Evolutionary conservation across 108 stramenopile genomes (phyloP).

Genomic region (Nitzschia putrida): DNA sequence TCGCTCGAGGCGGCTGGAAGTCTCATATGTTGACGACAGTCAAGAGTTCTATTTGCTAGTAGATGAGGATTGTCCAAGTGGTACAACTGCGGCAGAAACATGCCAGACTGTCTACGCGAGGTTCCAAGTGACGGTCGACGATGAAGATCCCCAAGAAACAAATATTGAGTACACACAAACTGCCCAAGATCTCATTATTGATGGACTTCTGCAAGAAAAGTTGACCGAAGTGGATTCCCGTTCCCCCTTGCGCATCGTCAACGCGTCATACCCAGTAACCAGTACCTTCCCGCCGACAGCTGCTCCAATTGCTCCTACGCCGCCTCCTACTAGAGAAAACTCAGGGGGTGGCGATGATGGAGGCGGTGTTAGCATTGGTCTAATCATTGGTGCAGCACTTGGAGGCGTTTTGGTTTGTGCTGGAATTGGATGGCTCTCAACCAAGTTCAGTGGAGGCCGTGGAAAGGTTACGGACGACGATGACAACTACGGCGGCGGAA

Average conservation of each 20-base stretch:
- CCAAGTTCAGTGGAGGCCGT: slow-evolving; percentile 1
- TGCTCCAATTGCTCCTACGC: slow-evolving; percentile 5
- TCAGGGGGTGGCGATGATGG: not conserved
- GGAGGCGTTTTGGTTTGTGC: slow-evolving; percentile 17
- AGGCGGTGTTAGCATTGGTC: slow-evolving; percentile 6
- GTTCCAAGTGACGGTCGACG: slow-evolving; percentile 23
- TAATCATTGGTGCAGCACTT: slow-evolving; percentile 23
- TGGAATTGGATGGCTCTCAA: slow-evolving; percentile 14
- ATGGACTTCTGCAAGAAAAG: slow-evolving; percentile 13
- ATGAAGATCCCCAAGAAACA: slow-evolving; percentile 30
- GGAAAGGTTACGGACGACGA: slow-evolving; percentile 14
- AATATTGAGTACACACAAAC: slow-evolving; percentile 8
- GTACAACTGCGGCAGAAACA: not conserved
- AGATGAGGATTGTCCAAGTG: slow-evolving; percentile 34
- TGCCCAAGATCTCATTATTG: slow-evolving; percentile 29
- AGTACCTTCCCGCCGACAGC: slow-evolving; percentile 24
- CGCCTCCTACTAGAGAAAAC: not conserved
- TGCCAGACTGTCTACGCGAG: slow-evolving; percentile 45
- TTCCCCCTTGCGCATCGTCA: slow-evolving; percentile 13
- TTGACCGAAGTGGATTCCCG: slow-evolving; percentile 17
- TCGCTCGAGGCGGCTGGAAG: slow-evolving; percentile 24
- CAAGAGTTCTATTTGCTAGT: slow-evolving; percentile 23
- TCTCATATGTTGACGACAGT: slow-evolving; percentile 9
- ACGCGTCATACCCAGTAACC: slow-evolving; percentile 27
- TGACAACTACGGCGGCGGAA: slow-evolving; percentile 16